phyloP scores from a whole-genome alignment of 257 asterid genomes.

The Fraxinus quadrangulata region DNA sequence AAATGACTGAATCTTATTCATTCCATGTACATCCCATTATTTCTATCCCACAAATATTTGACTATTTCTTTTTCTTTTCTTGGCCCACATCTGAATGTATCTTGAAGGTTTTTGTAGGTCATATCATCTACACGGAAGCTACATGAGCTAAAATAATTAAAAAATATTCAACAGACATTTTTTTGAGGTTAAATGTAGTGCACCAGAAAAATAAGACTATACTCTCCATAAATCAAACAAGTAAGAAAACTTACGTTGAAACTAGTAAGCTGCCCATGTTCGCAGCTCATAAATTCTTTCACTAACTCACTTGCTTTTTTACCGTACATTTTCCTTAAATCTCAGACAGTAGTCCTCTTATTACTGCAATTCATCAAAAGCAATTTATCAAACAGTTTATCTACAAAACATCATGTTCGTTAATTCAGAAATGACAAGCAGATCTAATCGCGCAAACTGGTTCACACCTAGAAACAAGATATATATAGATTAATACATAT shows the following conservation, averaged over 20 bases:
- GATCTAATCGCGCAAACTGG: neutral
- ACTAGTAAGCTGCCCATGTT: constrained; percentile 72
- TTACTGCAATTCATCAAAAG: constrained; percentile 30
- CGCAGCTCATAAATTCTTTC: constrained; percentile 65
- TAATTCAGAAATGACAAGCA: neutral
- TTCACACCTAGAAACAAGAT: neutral
- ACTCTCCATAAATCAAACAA: neutral
- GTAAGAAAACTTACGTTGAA: constrained; percentile 35
- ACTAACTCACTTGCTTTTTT: constrained; percentile 73
- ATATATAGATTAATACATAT: neutral
- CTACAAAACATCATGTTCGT: constrained; percentile 3
- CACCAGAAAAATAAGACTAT: constrained; percentile 3
- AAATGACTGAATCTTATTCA: neutral
- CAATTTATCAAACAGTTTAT: constrained; percentile 48
- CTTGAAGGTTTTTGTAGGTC: neutral
- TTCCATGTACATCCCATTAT: neutral
- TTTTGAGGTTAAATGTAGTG: neutral
- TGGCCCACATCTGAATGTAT: neutral
- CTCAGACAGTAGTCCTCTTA: constrained; percentile 8
- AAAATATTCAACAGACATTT: neutral
- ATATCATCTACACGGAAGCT: neutral
- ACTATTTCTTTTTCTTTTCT: neutral
- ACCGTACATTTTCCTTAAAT: constrained; percentile 55
- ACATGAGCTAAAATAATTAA: neutral
- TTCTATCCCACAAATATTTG: neutral